Conservation (phyloP, 176 grass and related monocot genomes). For the Hsuehochloa calcarea region DNA sequence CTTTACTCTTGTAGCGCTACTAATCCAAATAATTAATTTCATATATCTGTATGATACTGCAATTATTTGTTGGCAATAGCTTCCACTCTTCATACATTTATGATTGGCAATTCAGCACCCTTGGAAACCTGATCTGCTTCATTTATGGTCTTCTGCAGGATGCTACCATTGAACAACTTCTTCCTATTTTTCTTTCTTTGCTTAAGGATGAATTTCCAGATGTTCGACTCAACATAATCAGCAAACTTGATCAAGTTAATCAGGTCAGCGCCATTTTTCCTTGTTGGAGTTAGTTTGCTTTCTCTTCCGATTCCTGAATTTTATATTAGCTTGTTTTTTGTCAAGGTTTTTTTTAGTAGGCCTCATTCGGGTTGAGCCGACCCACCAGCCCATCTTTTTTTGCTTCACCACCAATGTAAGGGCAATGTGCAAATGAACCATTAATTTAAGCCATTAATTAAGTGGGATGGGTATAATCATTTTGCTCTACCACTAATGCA, state of each 20-base stretch:
- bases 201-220: conserved; percentile 98
- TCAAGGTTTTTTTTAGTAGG: background rate
- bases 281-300: background rate
- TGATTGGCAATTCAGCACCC: background rate
- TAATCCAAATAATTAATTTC: background rate
- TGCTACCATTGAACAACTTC: conserved; percentile 85
- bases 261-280: conserved; percentile 44
- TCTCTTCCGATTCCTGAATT: background rate
- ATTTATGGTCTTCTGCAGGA: conserved; percentile 52
- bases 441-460: background rate
- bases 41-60: background rate
- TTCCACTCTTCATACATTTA: background rate
- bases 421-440: background rate
- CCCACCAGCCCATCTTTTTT: background rate
- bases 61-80: background rate
- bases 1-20: background rate
- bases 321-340: background rate
- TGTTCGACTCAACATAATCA: conserved; percentile 96
- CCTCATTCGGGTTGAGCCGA: background rate
- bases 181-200: conserved; percentile 97
- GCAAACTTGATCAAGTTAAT: conserved; percentile 98
- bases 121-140: conserved; percentile 5
- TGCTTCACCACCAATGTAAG: background rate
- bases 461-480: background rate
- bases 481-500: background rate